These are phyloP conservation scores for Pichia cephalocereana DNA, from an alignment of 805 yeast genomes.

Conservation along the genomic window DNA sequence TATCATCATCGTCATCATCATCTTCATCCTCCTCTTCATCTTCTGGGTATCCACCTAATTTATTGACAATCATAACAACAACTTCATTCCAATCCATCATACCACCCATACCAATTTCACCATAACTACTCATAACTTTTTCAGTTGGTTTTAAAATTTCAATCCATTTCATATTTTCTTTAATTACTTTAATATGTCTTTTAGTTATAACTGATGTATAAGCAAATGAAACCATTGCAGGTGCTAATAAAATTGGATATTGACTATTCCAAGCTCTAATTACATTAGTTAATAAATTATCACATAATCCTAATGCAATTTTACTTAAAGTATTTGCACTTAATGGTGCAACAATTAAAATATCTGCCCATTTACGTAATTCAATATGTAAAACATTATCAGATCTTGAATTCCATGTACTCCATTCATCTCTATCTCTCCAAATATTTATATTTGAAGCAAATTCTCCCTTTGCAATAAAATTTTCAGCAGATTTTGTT, in stretches of 20 bases:
- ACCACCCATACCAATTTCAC: slow-evolving; percentile 60
- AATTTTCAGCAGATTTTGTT: slow-evolving; percentile 44
- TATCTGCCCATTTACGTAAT: slow-evolving; percentile 54
- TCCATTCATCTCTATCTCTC: slow-evolving; percentile 54
- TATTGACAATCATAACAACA: slow-evolving; percentile 44
- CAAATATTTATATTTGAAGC: slow-evolving; percentile 40
- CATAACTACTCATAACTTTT: slow-evolving; percentile 43
- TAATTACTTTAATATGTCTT: slow-evolving; percentile 41
- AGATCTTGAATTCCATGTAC: slow-evolving; percentile 40
- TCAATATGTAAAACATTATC: slow-evolving; percentile 57
- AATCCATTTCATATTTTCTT: slow-evolving; percentile 58
- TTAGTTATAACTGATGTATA: slow-evolving; percentile 48
- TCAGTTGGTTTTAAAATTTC: slow-evolving; percentile 52
- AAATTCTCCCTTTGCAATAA: slow-evolving; percentile 39
- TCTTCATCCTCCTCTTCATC: slow-evolving; percentile 47
- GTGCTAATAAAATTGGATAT: slow-evolving; percentile 48
- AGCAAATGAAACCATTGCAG: slow-evolving; percentile 54
- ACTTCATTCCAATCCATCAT: slow-evolving; percentile 63
- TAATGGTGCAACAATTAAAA: slow-evolving; percentile 45
- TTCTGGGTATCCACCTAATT: slow-evolving; percentile 42
- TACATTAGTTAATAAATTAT: slow-evolving; percentile 48
- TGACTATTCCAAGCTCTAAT: slow-evolving; percentile 54
- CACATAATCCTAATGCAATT: slow-evolving; percentile 49
- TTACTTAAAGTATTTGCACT: slow-evolving; percentile 51
- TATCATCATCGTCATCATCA: slow-evolving; percentile 28